Evolutionary conservation across 176 grass and related monocot species (phyloP), one percentile per base, ranked within the genome.

Genomic region (Elaeis guineensis): DNA sequence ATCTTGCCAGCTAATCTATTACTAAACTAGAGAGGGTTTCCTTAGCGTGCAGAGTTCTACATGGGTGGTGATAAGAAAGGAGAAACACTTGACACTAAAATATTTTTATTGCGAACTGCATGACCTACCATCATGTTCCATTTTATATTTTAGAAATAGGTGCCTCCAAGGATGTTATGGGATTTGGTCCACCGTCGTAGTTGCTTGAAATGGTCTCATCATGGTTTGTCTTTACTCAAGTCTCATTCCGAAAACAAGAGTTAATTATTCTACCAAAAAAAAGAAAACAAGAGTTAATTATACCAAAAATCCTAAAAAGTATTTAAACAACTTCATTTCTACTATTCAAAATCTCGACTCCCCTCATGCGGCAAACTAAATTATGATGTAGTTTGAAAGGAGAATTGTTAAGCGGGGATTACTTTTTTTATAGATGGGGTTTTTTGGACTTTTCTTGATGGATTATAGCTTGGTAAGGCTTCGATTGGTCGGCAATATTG

Each of bases 11-110:
- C 73, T 81, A 76, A 70, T 57, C 54, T 53, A 59, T 54, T 76
- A 54, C 58, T 66, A 59, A 71, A 75, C 24, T 67, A 68, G 21
- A 20, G 32, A 44, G 44, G 69, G 69, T 86, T 90, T 86, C 74
- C 77, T 77, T 90, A 19, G 80, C 91, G 80, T 95, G 80, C 73
- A 78, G 83, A 75, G 58, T 82, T 95, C 21, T 61, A 52, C 25
- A 39, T 17, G 49, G 22, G 26, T 62, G 51, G 61, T 72, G 56
- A 48, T 69, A 53, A 16, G 29, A 61, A 62, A 54, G 56, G 19
- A 50, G 73, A 66, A 44, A 68, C 79, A 80, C 77, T 71, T 52
- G 52, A 17, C 49, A 54, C 63, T 53, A 54, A 58, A 55, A 66
- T 30, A 30, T 6, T 62, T 62, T 56, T 24, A 55, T 69, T 5